phyloP scores from a whole-genome alignment of 768 basidiomycete species.

The Kwoniella bestiolae region DNA sequence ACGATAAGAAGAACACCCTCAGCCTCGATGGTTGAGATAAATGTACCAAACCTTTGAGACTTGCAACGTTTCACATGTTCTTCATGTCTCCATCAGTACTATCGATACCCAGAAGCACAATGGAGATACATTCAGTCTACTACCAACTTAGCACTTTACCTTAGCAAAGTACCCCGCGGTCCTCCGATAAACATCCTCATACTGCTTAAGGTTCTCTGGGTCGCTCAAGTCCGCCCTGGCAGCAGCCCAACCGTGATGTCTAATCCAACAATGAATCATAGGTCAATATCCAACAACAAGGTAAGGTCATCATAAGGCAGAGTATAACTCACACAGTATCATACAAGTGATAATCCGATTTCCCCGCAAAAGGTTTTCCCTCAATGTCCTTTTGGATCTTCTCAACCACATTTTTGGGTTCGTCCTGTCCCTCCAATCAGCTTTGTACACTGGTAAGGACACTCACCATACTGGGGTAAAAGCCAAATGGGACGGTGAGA shows the following conservation, averaged over 20 bases:
- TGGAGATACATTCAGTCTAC: too few species aligned
- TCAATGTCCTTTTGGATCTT: slow-evolving; percentile 63
- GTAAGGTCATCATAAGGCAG: slow-evolving; percentile 16
- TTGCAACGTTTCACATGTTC: too few species aligned
- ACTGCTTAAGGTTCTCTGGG: slow-evolving; percentile 67
- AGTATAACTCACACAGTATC: slow-evolving; percentile 40
- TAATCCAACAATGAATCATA: too few species aligned
- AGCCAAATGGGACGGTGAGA: slow-evolving; percentile 46
- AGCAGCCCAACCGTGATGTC: slow-evolving; percentile 68
- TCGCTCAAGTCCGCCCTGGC: slow-evolving; percentile 67
- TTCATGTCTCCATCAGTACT: too few species aligned
- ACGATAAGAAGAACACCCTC: too few species aligned
- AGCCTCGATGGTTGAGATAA: too few species aligned
- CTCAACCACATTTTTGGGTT: slow-evolving; percentile 53
- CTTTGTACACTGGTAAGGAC: slow-evolving; percentile 22
- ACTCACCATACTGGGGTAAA: slow-evolving; percentile 58
- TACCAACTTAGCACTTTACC: slow-evolving; percentile 20
- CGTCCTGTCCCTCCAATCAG: slow-evolving; percentile 38
- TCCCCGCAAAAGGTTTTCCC: slow-evolving; percentile 63
- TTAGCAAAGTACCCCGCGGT: slow-evolving; percentile 61
- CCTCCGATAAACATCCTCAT: slow-evolving; percentile 65
- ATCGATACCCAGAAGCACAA: too few species aligned
- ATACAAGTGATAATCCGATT: slow-evolving; percentile 62
- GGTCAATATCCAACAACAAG: too few species aligned
- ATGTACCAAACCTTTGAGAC: too few species aligned